Base-by-base conservation (phyloP, 495 filamentous ascomycete species). In the Penicillium cataractarum region DNA sequence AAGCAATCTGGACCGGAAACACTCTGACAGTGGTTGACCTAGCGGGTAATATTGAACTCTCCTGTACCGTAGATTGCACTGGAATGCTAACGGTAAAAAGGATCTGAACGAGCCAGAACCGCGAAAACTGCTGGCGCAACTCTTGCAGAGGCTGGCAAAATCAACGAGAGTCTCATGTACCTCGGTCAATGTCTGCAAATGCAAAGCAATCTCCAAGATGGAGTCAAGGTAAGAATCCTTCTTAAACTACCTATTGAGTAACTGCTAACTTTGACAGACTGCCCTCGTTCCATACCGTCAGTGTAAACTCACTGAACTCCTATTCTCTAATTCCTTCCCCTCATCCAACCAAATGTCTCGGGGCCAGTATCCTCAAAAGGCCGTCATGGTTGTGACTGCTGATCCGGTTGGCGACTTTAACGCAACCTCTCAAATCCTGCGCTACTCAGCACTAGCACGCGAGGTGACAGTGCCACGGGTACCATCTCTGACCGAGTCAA, bases 151-250 rank as follows among this genome's bases (percentile, higher is more conserved):
- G 96, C 95, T 22, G 96, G 95, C 19, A 97, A 97, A 74, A 99
- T 99, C 68, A 99, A 99, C 71, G 93, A 97, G 71, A 93, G 89
- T 68, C 76, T 99, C 69, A 99, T 99, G 96, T 97, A 97, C 74
- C 86, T 99, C 1, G 95, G 95, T 1, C 96, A 98, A 71, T 98
- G 96, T 72, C 80, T 99, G 65, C 95, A 99, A 73, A 92, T 97
- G 87, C 96, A 97, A 75, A 92, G 88, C 61, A 90, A 92, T 66
- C 80, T 88, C 40, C 88, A 86, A 37, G 86, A 86, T 61, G 86
- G 87, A 55, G 84, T 84, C 58, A 95, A 92, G 86, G 91, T 92
- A 83, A 27, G 78, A 61, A 8, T 26, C 24, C 12, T 21, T 24
- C 57, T 39, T 19, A 15, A 33, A 19, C 31, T 37, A 10, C 6